phyloP scores from a whole-genome alignment of 2,329 filamentous ascomycete genomes.

The Cladorrhinum sp. region DNA sequence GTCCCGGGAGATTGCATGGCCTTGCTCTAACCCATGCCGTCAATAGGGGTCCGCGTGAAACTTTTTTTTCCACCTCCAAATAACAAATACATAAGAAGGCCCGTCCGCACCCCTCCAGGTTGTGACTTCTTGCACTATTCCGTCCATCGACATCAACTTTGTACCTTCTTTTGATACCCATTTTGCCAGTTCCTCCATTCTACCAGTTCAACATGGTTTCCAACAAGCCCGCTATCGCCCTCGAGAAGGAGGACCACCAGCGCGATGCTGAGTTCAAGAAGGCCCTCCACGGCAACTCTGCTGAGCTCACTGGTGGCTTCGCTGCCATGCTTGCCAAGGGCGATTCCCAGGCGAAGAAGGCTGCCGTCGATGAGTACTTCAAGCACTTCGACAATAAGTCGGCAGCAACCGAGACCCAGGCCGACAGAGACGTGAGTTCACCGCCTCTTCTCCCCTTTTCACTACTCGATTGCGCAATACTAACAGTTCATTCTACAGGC shows the following conservation, averaged over 20 bases:
- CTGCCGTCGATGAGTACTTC: slow-evolving; percentile 77
- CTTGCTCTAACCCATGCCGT: slow-evolving; percentile 8
- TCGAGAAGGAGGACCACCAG: slow-evolving; percentile 78
- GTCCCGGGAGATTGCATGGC: slow-evolving; percentile 9
- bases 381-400: slow-evolving; percentile 82
- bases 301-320: slow-evolving; percentile 69
- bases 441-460: not conserved
- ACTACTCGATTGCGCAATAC: not conserved
- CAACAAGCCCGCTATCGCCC: slow-evolving; percentile 31
- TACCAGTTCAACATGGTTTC: slow-evolving; percentile 23
- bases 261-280: slow-evolving; percentile 91
- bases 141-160: slow-evolving; percentile 2
- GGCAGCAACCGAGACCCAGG: slow-evolving; percentile 74
- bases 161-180: not conserved
- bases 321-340: slow-evolving; percentile 85
- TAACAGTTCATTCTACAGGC: slow-evolving; percentile 48
- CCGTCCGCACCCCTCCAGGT: not conserved
- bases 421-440: slow-evolving; percentile 69
- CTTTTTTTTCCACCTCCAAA: slow-evolving; percentile 14
- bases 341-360: slow-evolving; percentile 42
- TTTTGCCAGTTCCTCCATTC: not conserved
- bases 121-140: not conserved
- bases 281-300: slow-evolving; percentile 74
- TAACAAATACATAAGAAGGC: slow-evolving; percentile 1
- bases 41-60: slow-evolving; percentile 21